Conservation (phyloP, 1,139 yeast genomes). For the Magnusiomyces suaveolens region DNA sequence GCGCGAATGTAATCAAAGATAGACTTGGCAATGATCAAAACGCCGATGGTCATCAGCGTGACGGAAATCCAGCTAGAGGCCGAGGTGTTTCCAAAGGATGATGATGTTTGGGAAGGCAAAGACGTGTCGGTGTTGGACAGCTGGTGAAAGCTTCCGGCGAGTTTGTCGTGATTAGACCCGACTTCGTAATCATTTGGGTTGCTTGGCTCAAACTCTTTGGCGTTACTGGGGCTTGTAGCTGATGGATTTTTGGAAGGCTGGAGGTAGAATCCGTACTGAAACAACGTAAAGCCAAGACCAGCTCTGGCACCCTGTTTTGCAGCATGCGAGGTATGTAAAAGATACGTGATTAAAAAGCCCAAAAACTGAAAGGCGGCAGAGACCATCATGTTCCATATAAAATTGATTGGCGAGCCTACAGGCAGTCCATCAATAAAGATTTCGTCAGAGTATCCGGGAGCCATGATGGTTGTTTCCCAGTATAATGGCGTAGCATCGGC, state of each 20-base stretch:
- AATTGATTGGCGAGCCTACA: constrained; percentile 83
- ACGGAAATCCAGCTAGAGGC: constrained; percentile 36
- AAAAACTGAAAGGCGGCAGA: constrained; percentile 86
- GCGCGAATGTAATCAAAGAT: constrained; percentile 63
- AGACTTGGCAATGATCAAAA: constrained; percentile 55
- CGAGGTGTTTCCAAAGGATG: constrained; percentile 24
- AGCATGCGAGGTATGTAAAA: constrained; percentile 92
- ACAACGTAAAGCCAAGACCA: constrained; percentile 80
- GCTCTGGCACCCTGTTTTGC: constrained; percentile 93
- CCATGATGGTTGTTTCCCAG: constrained; percentile 85
- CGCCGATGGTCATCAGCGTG: constrained; percentile 58
- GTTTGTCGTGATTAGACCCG: constrained; percentile 26
- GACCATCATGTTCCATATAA: constrained; percentile 82
- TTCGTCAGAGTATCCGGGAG: constrained; percentile 76
- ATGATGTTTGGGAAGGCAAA: constrained; percentile 25
- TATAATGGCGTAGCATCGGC: constrained; percentile 94
- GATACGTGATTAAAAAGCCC: constrained; percentile 83
- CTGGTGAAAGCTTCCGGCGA: constrained; percentile 22
- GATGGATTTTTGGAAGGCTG: no score
- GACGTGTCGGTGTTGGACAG: constrained; percentile 8
- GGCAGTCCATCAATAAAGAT: constrained; percentile 92
- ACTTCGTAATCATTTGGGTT: constrained; percentile 35
- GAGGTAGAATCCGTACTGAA: constrained; percentile 66
- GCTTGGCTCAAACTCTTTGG: constrained; percentile 33
- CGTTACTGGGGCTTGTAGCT: constrained; percentile 34